These are phyloP conservation scores for Boletellus deceptivus DNA, from an alignment of 1,284 basidiomycete genomes.

Conservation along the genomic window DNA sequence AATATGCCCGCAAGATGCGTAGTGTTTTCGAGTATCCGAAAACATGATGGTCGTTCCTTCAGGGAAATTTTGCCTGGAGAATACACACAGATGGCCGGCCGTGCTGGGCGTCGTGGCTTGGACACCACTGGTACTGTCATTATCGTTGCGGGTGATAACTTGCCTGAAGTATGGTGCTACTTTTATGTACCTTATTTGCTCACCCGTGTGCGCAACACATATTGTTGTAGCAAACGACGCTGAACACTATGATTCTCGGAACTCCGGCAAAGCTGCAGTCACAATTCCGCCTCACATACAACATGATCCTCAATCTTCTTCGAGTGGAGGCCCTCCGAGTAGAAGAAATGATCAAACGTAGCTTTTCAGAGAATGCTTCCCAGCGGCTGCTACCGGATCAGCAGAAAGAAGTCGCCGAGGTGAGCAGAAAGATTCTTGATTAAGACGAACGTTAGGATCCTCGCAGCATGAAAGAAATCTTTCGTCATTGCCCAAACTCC, in stretches of 20 bases:
- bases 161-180: slow-evolving; percentile 74
- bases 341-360: slow-evolving; percentile 99
- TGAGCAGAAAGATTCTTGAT: slow-evolving; percentile 33
- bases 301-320: slow-evolving; percentile 98
- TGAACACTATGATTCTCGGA: slow-evolving; percentile 93
- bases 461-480: slow-evolving; percentile 75
- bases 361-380: slow-evolving; percentile 97
- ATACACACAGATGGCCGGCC: slow-evolving; percentile 99
- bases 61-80: slow-evolving; percentile 87
- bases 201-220: slow-evolving; percentile 10
- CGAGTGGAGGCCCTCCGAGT: slow-evolving; percentile 95
- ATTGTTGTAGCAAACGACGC: slow-evolving; percentile 56
- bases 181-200: slow-evolving; percentile 2
- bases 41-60: slow-evolving; percentile 94
- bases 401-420: slow-evolving; percentile 82
- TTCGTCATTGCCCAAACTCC: slow-evolving; percentile 62
- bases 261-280: slow-evolving; percentile 90
- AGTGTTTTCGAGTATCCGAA: slow-evolving; percentile 93
- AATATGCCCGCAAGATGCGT: slow-evolving; percentile 99
- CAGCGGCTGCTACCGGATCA: slow-evolving; percentile 93
- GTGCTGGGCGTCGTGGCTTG: slow-evolving; percentile 93
- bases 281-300: slow-evolving; percentile 98
- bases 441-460: not conserved
- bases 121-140: slow-evolving; percentile 97
- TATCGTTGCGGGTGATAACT: slow-evolving; percentile 80